Evolutionary conservation across 1,284 basidiomycete species (phyloP).

Genomic region (Cryptococcus wingfieldii): DNA sequence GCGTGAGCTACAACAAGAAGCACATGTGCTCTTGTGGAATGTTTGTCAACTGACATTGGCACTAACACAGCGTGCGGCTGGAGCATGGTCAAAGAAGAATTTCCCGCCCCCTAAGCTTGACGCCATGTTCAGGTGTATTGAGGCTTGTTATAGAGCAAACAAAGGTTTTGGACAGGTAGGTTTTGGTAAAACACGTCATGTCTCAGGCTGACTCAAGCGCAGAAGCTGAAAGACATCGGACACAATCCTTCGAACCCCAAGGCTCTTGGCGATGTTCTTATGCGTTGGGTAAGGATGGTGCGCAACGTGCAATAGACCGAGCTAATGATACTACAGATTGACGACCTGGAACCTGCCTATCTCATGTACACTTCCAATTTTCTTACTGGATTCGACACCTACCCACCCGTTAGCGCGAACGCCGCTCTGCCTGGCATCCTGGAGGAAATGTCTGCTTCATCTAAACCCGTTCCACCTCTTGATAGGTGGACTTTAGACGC

Average conservation of each 20-base stretch:
- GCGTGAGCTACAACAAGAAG: slow-evolving; percentile 36
- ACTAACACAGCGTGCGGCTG: slow-evolving; percentile 78
- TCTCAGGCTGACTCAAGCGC: slow-evolving; percentile 8
- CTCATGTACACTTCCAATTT: slow-evolving; percentile 72
- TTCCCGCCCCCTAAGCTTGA: slow-evolving; percentile 90
- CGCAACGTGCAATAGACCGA: background rate
- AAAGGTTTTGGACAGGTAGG: slow-evolving; percentile 70
- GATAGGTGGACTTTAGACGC: slow-evolving; percentile 75
- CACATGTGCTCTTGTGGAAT: background rate
- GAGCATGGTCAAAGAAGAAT: slow-evolving; percentile 92
- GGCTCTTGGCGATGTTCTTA: slow-evolving; percentile 88
- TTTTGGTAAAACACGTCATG: slow-evolving; percentile 1
- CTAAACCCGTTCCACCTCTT: slow-evolving; percentile 54
- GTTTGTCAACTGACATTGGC: background rate
- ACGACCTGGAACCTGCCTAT: slow-evolving; percentile 84
- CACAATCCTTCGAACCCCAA: slow-evolving; percentile 90
- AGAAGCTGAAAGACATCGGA: slow-evolving; percentile 93
- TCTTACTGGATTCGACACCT: slow-evolving; percentile 73
- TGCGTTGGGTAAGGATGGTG: slow-evolving; percentile 74
- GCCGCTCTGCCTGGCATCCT: slow-evolving; percentile 66
- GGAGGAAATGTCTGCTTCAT: slow-evolving; percentile 61
- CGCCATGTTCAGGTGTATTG: slow-evolving; percentile 88
- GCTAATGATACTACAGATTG: slow-evolving; percentile 59
- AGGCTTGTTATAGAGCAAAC: slow-evolving; percentile 88
- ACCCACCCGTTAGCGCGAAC: slow-evolving; percentile 74